Evolutionary conservation across 768 basidiomycete species (phyloP).

Genomic region (Mrakia frigida): DNA sequence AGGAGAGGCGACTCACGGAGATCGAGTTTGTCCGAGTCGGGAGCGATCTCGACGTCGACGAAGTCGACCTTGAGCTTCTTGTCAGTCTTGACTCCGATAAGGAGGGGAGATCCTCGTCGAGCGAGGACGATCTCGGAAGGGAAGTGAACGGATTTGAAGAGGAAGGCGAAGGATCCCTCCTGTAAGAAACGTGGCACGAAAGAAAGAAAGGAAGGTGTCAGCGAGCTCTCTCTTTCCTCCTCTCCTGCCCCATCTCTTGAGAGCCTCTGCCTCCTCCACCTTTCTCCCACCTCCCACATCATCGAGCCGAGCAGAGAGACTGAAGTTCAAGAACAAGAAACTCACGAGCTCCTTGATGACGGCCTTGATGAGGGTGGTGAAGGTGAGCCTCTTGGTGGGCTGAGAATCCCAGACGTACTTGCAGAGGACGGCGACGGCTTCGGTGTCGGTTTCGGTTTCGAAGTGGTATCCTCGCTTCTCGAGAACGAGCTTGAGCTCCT

Average conservation of each 20-base stretch:
- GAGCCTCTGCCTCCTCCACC: background rate
- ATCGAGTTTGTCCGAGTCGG: slow-evolving; percentile 50
- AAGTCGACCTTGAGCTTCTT: slow-evolving; percentile 99
- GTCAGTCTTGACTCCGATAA: slow-evolving; percentile 98
- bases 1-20: slow-evolving; percentile 45
- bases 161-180: slow-evolving; percentile 98
- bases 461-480: slow-evolving; percentile 94
- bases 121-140: slow-evolving; percentile 94
- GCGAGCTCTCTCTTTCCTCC: background rate
- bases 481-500: slow-evolving; percentile 81
- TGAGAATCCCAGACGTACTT: slow-evolving; percentile 97
- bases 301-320: no score
- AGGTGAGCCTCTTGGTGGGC: slow-evolving; percentile 73
- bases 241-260: background rate
- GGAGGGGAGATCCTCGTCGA: slow-evolving; percentile 90
- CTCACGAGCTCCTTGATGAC: slow-evolving; percentile 82
- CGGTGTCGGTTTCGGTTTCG: slow-evolving; percentile 93
- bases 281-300: no score
- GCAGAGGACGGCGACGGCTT: slow-evolving; percentile 89
- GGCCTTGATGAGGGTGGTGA: slow-evolving; percentile 87
- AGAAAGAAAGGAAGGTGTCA: slow-evolving; percentile 13
- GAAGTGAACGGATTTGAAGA: slow-evolving; percentile 94
- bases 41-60: slow-evolving; percentile 92
- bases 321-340: background rate
- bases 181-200: slow-evolving; percentile 31